Evolutionary conservation across 2,329 filamentous ascomycete species (phyloP), one percentile per base, ranked within the genome.

Genomic region (Cordyceps tenuipes): DNA sequence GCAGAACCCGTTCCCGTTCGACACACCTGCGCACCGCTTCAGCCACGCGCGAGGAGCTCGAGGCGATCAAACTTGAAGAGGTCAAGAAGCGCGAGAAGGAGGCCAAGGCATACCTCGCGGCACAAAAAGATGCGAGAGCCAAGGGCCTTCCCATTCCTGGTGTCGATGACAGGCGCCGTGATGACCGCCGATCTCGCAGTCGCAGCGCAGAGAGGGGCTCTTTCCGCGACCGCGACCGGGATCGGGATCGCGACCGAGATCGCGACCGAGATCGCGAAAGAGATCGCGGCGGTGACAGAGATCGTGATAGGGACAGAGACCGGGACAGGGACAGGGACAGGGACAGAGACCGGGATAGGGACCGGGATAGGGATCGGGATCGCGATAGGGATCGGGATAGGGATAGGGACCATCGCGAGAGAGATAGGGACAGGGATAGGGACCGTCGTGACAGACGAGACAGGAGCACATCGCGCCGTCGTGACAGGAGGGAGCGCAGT

Each of bases 61-160:
- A 73, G 59, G 73, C 69, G 61, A 68, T 69, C 15, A 66, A 70
- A 31, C 65, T 68, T 46, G 68, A 73, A 56, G 68, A 71, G 34
- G 65, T 64, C 21, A 62, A 62, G n/a, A 68, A 66, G 64, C 69
- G 64, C n/a, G 69, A 71, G 61, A 67, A 62, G 63, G 67, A 53
- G 67, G 84, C 84, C 44, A 86, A 85, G 68, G 82, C 82, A 5
- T 87, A 86, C 65, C 73, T 86, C 43, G 82, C 82, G 7, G 82
- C 82, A 3, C 82, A 85, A 65, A 80, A 82, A 63, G 82, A 85
- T 64, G 83, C 83, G 36, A 77, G 81, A 34, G 78, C 78, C 52
- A 85, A 85, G 67, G 82, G 82, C 9, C 69, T 84, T 46, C 81
- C 82, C 1, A 71, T 83, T 21, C 81, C 82, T 0, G 80, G 81